Evolutionary conservation across 345 rosid species (phyloP), one percentile per base, ranked within the genome.

Genomic region (Acer yangbiense): DNA sequence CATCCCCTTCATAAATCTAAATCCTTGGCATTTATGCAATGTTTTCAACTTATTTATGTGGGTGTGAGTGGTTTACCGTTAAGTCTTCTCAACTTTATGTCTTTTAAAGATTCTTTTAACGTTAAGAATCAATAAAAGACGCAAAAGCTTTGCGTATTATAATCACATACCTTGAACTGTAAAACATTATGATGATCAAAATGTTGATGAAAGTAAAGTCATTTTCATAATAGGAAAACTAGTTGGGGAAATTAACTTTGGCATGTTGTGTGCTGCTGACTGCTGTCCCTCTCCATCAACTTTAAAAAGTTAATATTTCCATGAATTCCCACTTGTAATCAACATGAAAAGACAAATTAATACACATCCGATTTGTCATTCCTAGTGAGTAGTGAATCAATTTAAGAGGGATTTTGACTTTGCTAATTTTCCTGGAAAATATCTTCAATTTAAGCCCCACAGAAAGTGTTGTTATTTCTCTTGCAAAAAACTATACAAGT

Each of bases 251-350:
- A 73, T 20, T 41, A 58, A 12, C 23, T 14, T 21, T 41, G 76
- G 67, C 57, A 43, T 23, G 25, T 23, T 60, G 41, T 50, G 25
- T 21, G 57, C 46, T 43, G 46, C 46, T 23, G 25, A 23, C 25
- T 8, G 0, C 21, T 25, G 27, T 25, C 39, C 20, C 35, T 21
- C 25, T 13, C 9, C n/a, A 69, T 54, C 43, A 27, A 25, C 16
- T 13, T 12, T 16, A 3, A 69, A 29, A 48, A 16, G 20, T 23
- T 32, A 0, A 32, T 3, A 32, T 32, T 32, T 72, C 29, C 52
- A 60, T 60, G 67, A 39, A 58, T 72, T 23, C 58, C 20, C 76
- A 62, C 41, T 23, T 72, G 57, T 41, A 43, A 16, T 73, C 57
- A 62, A 44, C 39, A 62, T 0, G 57, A 73, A 73, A 41, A 61